A percentile compares a stretch with the other conserved stretches of the same genome.
These are phyloP conservation scores for Lasiosphaeria miniovina DNA, from an alignment of 495 filamentous ascomycete genomes.

Conservation along the genomic window DNA sequence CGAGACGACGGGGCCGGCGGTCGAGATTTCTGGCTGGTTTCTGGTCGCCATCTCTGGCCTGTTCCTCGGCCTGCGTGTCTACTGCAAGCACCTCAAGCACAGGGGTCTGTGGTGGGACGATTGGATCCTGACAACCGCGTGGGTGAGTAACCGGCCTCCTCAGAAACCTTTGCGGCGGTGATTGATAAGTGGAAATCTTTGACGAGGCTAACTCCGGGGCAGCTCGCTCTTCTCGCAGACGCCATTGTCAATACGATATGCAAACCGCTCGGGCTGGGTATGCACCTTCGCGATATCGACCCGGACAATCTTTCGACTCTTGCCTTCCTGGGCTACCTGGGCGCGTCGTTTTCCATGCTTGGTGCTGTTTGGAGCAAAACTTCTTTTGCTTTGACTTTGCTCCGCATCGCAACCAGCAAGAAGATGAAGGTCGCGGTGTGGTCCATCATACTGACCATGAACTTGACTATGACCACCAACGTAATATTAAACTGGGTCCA, in stretches of 20 bases:
- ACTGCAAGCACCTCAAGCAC: slow-evolving; percentile 27
- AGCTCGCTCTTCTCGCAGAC: slow-evolving; percentile 23
- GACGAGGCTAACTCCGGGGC: neutral
- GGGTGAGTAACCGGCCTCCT: slow-evolving; percentile 21
- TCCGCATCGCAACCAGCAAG: slow-evolving; percentile 25
- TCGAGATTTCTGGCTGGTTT: slow-evolving; percentile 15
- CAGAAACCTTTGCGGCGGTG: neutral
- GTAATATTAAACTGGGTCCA: slow-evolving; percentile 26
- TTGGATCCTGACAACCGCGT: slow-evolving; percentile 22
- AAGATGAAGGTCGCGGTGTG: slow-evolving; percentile 21
- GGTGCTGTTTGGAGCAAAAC: slow-evolving; percentile 39
- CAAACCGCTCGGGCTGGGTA: slow-evolving; percentile 25
- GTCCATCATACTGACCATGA: slow-evolving; percentile 31
- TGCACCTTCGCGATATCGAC: slow-evolving; percentile 16
- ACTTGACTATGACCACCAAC: slow-evolving; percentile 22
- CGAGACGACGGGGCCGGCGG: slow-evolving; percentile 15
- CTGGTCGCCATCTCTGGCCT: slow-evolving; percentile 20
- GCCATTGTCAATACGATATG: slow-evolving; percentile 14
- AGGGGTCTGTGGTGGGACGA: slow-evolving; percentile 34
- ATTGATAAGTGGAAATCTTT: no score
- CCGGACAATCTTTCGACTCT: slow-evolving; percentile 11
- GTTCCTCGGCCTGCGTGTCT: slow-evolving; percentile 30
- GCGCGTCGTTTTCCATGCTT: slow-evolving; percentile 19
- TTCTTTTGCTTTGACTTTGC: slow-evolving; percentile 32
- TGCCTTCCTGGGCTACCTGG: slow-evolving; percentile 14